These are phyloP conservation scores for Chrysanthemum seticuspe DNA, from an alignment of 129 eudicot species.

Conservation along the genomic window DNA sequence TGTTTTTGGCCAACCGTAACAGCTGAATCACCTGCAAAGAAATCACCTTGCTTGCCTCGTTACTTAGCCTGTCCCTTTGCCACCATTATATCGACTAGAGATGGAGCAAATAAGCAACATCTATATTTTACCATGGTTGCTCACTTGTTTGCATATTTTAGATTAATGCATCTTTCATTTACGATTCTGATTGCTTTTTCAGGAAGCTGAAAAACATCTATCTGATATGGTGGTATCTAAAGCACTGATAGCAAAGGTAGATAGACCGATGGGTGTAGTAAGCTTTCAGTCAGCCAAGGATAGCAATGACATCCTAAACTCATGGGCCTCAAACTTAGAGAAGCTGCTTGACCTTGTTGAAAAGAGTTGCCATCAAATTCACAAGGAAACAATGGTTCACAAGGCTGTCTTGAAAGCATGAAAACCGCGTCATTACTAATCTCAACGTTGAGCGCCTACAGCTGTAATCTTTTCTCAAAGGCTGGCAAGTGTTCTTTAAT, in stretches of 20 bases:
- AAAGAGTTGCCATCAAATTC: conserved; percentile 98
- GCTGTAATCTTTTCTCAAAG: not conserved
- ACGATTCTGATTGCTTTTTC: conserved; percentile 1
- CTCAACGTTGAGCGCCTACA: not conserved
- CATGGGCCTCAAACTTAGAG: conserved; percentile 89
- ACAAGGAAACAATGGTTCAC: conserved; percentile 97
- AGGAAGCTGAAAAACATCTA: conserved; percentile 86
- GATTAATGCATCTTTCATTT: not conserved
- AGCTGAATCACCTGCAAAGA: no score
- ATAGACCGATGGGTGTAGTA: conserved; percentile 73
- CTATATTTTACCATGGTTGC: no score
- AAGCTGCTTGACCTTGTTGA: conserved; percentile 92
- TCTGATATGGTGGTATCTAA: conserved; percentile 92
- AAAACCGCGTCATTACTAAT: conserved; percentile 4
- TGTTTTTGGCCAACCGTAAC: no score
- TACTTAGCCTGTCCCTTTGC: no score
- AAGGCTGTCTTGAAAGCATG: conserved; percentile 61
- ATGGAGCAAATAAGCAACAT: no score
- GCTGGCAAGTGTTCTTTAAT: conserved; percentile 1
- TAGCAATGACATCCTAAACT: conserved; percentile 81
- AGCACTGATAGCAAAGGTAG: conserved; percentile 85
- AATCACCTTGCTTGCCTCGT: no score
- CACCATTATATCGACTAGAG: no score
- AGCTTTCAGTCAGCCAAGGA: conserved; percentile 72
- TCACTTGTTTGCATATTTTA: not conserved